Base-by-base conservation (phyloP, 2,329 filamentous ascomycete species). In the Botrytis aclada region DNA sequence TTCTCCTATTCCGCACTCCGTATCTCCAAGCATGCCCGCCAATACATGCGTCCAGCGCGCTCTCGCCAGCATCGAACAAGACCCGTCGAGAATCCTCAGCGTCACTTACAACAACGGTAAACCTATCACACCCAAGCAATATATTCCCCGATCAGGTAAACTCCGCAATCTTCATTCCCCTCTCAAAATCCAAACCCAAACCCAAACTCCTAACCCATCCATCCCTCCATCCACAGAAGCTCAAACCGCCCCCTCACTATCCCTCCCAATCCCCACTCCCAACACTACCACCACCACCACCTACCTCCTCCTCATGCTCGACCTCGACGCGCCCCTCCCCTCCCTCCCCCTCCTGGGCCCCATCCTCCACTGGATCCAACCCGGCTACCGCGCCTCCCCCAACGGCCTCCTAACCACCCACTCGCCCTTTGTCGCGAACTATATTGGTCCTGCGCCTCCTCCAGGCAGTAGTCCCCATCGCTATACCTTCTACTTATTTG, bases 401-500 rank as follows among this genome's bases (percentile, higher is more conserved):
- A 39, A 18, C 7, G 58, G 47, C 2, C 32, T 45, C 7, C 39
- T 75, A 25, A 61, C 47, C 20, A 63, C 73, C 43, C 63, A 29
- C 12, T 73, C 73, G 1, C 77, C 80, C 0, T 81, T 81, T 61
- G 71, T 84, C 18, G 80, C 80, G 10, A 78, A 82, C 63, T 87
- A 84, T 75, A 82, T 85, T 66, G 83, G 81, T 0, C 85, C 86
- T 3, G 82, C 81, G 6, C 85, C 86, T n/a, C 85, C 85, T 20
- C 83, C 83, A 0, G 75, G 79, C 10, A 84, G 84, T 72, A 75
- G 80, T 12, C 84, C 86, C 16, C 85, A 87, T 78, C 84, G 86
- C 0, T 87, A 87, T 75, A 72, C 82, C 6, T 87, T 86, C 76
- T 81, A 86, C 73, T 76, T 87, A 34, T 87, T 84, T 73, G 83